These are phyloP conservation scores for Begonia masoniana DNA, from an alignment of 306 rosid species.

Conservation along the genomic window DNA sequence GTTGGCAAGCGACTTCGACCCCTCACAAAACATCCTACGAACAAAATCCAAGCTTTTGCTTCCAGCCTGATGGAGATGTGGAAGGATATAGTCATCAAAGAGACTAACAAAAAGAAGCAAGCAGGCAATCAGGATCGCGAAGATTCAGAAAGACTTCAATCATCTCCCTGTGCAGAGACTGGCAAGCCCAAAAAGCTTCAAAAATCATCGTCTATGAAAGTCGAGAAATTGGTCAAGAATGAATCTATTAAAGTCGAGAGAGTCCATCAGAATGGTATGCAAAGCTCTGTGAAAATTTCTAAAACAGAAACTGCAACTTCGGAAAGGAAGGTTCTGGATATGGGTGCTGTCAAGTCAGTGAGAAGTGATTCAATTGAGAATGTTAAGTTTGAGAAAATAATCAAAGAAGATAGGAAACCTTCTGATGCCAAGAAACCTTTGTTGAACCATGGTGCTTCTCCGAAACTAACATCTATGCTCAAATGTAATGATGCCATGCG, in stretches of 20 bases:
- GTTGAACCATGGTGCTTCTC: conserved; percentile 29
- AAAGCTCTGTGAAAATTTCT: conserved; percentile 25
- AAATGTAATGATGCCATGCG: conserved; percentile 52
- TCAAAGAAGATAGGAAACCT: conserved; percentile 36
- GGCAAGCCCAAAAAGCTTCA: conserved; percentile 24
- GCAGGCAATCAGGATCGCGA: conserved; percentile 35
- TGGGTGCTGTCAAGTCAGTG: conserved; percentile 31
- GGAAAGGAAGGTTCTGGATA: conserved; percentile 23
- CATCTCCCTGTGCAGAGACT: conserved; percentile 31
- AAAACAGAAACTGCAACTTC: conserved; percentile 4
- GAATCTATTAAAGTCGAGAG: conserved; percentile 45
- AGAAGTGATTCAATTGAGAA: conserved; percentile 22
- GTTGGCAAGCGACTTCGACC: conserved; percentile 79
- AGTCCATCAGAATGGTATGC: conserved; percentile 30
- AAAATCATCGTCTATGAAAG: conserved; percentile 40
- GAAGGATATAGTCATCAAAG: conserved; percentile 69
- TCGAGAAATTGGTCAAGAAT: conserved; percentile 34
- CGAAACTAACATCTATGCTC: conserved; percentile 61
- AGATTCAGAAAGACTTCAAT: conserved; percentile 29
- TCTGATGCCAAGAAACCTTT: conserved; percentile 32
- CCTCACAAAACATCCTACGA: conserved; percentile 73
- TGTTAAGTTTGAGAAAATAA: conserved; percentile 51
- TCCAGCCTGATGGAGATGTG: conserved; percentile 67
- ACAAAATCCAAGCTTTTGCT: conserved; percentile 63
- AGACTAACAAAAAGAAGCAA: conserved; percentile 51